Conservation (phyloP, 1,284 basidiomycete species). For the Puccinia horiana region DNA sequence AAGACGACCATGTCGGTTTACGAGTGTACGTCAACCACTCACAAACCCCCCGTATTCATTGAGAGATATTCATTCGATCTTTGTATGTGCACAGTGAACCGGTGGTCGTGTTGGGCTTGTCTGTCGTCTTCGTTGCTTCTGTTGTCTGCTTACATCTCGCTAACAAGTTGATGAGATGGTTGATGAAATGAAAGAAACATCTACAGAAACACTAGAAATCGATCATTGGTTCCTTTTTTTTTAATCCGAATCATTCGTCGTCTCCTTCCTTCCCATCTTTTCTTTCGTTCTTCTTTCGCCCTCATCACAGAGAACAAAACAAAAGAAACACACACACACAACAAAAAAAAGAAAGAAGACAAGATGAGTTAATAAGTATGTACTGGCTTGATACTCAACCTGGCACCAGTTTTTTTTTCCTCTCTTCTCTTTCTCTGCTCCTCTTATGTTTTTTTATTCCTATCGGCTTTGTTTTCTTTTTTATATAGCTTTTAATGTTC, state of each 20-base stretch:
- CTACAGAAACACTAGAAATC: neutral
- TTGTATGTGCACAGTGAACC: constrained; percentile 26
- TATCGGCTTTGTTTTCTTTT: neutral
- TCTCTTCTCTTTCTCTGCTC: too few species aligned
- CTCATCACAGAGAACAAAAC: neutral
- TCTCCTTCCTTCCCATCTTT: neutral
- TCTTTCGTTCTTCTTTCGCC: neutral
- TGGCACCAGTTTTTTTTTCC: neutral
- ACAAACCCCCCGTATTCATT: neutral
- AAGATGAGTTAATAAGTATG: neutral
- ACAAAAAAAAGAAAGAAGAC: too few species aligned
- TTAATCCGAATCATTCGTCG: neutral
- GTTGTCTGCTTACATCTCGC: constrained; percentile 49
- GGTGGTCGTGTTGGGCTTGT: constrained; percentile 47
- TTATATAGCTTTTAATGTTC: neutral
- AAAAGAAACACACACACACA: too few species aligned
- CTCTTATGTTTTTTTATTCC: neutral
- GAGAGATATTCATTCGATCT: neutral
- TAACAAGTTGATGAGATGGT: constrained; percentile 48
- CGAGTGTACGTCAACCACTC: constrained; percentile 53
- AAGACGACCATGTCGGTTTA: constrained; percentile 58
- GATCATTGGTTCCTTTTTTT: neutral
- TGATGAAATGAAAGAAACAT: constrained; percentile 41
- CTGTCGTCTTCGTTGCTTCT: constrained; percentile 46
- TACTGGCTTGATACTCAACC: neutral